A percentile compares a stretch with the other conserved stretches of the same genome.
phyloP scores from a whole-genome alignment of 169 alveolate species.

The Eimeria nieschulzi region DNA sequence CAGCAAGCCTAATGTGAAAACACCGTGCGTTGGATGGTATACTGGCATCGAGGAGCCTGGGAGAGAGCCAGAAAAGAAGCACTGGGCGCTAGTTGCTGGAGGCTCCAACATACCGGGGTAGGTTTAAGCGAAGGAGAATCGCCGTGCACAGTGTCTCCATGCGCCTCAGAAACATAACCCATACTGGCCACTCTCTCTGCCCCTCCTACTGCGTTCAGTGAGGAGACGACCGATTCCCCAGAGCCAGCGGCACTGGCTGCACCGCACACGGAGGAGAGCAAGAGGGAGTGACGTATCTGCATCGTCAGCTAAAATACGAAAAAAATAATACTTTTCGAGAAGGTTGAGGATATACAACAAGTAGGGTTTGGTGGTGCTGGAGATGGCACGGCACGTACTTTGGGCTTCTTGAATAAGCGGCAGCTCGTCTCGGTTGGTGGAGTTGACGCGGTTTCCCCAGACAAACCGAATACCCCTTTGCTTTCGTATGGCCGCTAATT shows the following conservation, averaged over 20 bases:
- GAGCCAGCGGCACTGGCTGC: conserved; percentile 27
- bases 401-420: not conserved
- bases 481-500: conserved; percentile 37
- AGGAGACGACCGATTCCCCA: conserved; percentile 28
- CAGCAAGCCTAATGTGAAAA: too few species aligned
- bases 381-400: not conserved
- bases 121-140: conserved; percentile 20
- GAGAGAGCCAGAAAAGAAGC: too few species aligned
- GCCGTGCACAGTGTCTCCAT: not conserved
- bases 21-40: too few species aligned
- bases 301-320: too few species aligned
- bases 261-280: not conserved
- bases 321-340: too few species aligned
- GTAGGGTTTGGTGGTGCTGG: too few species aligned
- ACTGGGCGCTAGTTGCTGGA: too few species aligned
- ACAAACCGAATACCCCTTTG: conserved; percentile 47
- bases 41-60: too few species aligned
- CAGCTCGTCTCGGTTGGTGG: conserved; percentile 9
- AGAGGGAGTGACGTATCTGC: too few species aligned
- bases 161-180: conserved; percentile 2
- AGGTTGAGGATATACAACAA: too few species aligned
- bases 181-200: conserved; percentile 26
- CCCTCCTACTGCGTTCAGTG: conserved; percentile 18
- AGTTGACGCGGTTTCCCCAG: conserved; percentile 49
- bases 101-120: not conserved